Base-by-base conservation (phyloP, 1,284 basidiomycete species). In the Ceraceosorus guamensis region DNA sequence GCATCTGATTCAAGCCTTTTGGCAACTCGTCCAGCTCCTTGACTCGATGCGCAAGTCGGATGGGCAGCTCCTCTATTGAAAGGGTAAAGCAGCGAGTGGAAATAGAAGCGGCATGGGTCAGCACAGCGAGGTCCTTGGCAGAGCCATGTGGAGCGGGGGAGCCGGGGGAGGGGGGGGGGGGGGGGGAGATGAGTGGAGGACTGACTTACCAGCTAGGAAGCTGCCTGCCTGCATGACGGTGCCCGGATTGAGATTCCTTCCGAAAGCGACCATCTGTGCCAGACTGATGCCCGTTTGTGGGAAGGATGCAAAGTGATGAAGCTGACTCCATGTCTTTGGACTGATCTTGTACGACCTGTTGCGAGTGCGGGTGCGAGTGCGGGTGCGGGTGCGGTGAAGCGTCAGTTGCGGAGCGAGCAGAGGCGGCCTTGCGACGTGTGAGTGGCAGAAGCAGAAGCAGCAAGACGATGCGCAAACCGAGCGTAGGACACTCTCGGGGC, bases 1-100 rank as follows among this genome's bases (percentile, higher is more conserved):
- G 85, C 92, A 95, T 96, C 57, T 85, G 84, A 70, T 86, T 87
- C 59, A 98, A 82, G 52, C 90, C 87, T 77, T 96, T 88, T 0
- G 95, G 93, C 4, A 99, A 82, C 67, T 91, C 86, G 71, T 97
- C 91, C 41, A 99, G 84, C 79, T 99, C 93, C 76, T 93, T 92
- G 44, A 95, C 91, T 37, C 95, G 84, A 76, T 99, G 93, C 0
- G 92, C 91, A 14, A 99, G 83, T 34, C 93, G 85, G 8, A 99
- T 88, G 0, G 93, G 93, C 0, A 98, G 81, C 71, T 93, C 89
- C 82, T 91, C 88, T 87, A 77, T 50, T n/a, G 34, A 55, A 30
- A 8, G 11, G 32, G 45, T 4, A n/a, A 5, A 24, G 18, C 32
- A 24, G 6, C 18, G 4, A 47, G 49, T n/a, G 30, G 5, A 51